Conservation (phyloP, 495 filamentous ascomycete species). For the Penicillium malachiteum region DNA sequence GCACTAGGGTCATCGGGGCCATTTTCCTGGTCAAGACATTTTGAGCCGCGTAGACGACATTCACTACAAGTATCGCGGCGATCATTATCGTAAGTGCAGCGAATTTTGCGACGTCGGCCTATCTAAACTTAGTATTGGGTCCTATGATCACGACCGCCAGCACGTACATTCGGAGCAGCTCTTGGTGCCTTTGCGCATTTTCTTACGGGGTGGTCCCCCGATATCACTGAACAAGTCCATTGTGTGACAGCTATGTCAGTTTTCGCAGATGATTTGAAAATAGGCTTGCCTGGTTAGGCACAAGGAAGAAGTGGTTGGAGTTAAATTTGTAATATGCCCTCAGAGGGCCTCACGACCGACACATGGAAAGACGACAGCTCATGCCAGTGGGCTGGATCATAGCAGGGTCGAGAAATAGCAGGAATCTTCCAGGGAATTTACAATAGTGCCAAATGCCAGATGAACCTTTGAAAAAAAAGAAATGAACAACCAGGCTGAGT, state of each 20-base stretch:
- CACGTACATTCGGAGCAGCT: constrained; percentile 41
- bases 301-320: background rate
- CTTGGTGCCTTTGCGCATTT: constrained; percentile 41
- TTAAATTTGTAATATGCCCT: too few species aligned
- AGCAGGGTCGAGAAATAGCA: too few species aligned
- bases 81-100: constrained; percentile 34
- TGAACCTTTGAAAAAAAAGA: background rate
- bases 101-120: constrained; percentile 44
- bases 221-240: constrained; percentile 22
- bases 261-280: background rate
- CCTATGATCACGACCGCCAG: background rate
- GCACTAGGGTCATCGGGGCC: constrained; percentile 10
- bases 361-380: too few species aligned
- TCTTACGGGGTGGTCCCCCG: constrained; percentile 34
- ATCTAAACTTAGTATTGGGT: background rate
- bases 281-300: background rate
- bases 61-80: constrained; percentile 35
- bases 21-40: constrained; percentile 37
- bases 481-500: background rate
- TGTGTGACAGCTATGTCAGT: background rate
- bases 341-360: too few species aligned
- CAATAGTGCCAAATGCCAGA: background rate
- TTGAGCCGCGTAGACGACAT: constrained; percentile 33
- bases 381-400: too few species aligned
- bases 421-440: too few species aligned